Evolutionary conservation across 371 early-diverging fungal species (phyloP), one percentile per base, ranked within the genome.

Genomic region (Synchytrium microbalum): DNA sequence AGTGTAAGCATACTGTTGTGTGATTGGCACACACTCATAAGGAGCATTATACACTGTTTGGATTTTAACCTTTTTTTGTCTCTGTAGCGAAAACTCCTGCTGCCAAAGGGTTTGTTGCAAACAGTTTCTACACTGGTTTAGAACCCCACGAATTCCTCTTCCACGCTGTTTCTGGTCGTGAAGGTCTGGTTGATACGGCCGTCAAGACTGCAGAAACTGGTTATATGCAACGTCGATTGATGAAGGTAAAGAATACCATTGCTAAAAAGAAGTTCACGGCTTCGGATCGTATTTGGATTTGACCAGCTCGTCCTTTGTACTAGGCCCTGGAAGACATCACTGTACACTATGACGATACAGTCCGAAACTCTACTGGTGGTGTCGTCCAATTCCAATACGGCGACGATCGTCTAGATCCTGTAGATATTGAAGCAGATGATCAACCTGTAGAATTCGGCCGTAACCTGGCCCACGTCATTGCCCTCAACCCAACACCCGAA

Each of bases 151-250:
- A 99, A 73, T 99, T 99, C 74, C 84, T 99, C 64, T 99, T 99
- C 86, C 99, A 99, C 82, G 99, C 99, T 64, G 93, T 96, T 24
- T 93, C 96, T 62, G 99, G 99, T 73, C 92, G 99, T 81, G 99
- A 99, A 87, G 99, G 99, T 79, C 80, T 99, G 65, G 98, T 99
- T 61, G 99, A 99, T 80, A 99, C 99, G 2, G 99, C 99, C 62
- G 99, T 99, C 73, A 86, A 86, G 72, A 99, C 99, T 32, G 99
- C 99, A 30, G 99, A 99, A 79, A 99, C 99, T 0, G 99, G 99
- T 67, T 99, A 99, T 72, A 98, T 99, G 95, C 96, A 96, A 77
- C 84, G 99, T 64, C 91, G 99, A 75, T 79, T 99, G 64, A 96
- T 98, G 92, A 99, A 99, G 84, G 79, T 77, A 26, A 54, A 71